These are phyloP conservation scores for Schizochytrium sp. DNA, from an alignment of 108 stramenopile species.

Conservation along the genomic window DNA sequence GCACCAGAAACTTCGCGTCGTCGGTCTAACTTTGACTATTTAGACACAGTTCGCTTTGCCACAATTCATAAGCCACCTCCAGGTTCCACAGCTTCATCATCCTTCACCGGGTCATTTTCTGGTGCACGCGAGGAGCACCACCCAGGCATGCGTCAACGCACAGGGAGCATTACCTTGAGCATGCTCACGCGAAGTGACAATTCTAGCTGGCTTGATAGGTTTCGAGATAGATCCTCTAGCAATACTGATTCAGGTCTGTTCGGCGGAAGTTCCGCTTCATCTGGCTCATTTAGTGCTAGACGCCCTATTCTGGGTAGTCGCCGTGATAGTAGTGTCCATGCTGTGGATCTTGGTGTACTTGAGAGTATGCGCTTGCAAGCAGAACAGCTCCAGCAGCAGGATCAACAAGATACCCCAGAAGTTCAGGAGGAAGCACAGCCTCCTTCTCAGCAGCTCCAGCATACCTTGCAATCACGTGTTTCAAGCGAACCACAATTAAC, in stretches of 20 bases:
- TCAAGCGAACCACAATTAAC: no score
- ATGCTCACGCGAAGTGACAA: no score
- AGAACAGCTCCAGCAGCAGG: neutral
- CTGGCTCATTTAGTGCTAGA: neutral
- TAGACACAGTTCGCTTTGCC: conserved; percentile 14
- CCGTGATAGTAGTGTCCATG: conserved; percentile 54
- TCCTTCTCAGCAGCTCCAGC: neutral
- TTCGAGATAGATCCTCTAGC: neutral
- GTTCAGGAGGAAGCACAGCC: neutral
- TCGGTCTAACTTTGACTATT: conserved; percentile 13
- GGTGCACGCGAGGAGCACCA: neutral
- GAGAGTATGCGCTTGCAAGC: conserved; percentile 2
- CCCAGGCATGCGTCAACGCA: neutral
- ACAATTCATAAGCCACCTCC: conserved; percentile 18
- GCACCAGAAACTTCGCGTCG: neutral
- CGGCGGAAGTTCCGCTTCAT: neutral
- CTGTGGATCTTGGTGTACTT: conserved; percentile 41
- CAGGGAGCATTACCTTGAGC: no score
- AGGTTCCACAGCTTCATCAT: neutral
- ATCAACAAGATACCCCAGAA: neutral
- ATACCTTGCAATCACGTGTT: no score
- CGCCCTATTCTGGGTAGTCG: neutral
- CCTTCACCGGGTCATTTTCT: neutral
- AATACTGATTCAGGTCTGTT: neutral
- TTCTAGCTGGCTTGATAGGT: no score